Evolutionary conservation across 139 green algal genomes (phyloP).

Genomic region (Chlorella sp.): DNA sequence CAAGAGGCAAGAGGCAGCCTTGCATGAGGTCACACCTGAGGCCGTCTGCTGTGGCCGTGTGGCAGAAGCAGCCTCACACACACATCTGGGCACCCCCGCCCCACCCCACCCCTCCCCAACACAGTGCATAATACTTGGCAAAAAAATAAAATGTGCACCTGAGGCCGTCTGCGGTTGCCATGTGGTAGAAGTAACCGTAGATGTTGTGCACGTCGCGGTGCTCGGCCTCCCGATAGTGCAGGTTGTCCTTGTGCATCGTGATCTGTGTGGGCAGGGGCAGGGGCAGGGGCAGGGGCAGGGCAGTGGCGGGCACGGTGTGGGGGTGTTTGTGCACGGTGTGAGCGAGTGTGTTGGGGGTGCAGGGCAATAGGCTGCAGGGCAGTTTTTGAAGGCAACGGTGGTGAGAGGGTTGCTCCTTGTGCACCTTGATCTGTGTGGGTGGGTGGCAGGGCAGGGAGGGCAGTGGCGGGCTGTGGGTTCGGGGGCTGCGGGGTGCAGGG

Average conservation of each 20-base stretch:
- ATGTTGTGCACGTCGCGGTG: conserved; percentile 97
- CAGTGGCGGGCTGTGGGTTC: background rate
- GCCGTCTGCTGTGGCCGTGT: too few species aligned
- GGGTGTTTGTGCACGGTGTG: too few species aligned
- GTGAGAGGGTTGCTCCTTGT: conserved; percentile 90
- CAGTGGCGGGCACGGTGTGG: background rate
- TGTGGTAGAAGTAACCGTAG: conserved; percentile 95
- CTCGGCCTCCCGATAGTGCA: conserved; percentile 88
- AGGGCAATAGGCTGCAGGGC: too few species aligned
- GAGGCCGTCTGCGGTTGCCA: conserved; percentile 69
- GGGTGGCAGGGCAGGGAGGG: background rate
- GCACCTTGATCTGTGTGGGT: conserved; percentile 82
- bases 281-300: background rate
- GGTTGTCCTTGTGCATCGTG: conserved; percentile 93
- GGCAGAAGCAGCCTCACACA: too few species aligned
- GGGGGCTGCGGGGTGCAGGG: too few species aligned
- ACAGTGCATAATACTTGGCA: background rate
- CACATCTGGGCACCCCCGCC: too few species aligned
- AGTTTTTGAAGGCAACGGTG: too few species aligned
- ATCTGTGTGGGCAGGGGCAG: conserved; percentile 53
- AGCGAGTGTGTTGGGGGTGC: too few species aligned
- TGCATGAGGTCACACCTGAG: too few species aligned
- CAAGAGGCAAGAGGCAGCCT: too few species aligned
- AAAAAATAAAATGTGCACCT: conserved; percentile 2
- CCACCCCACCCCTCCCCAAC: too few species aligned